Evolutionary conservation across 495 filamentous ascomycete species (phyloP), one percentile per base, ranked within the genome.

Genomic region (Podospora pseudoanserina): DNA sequence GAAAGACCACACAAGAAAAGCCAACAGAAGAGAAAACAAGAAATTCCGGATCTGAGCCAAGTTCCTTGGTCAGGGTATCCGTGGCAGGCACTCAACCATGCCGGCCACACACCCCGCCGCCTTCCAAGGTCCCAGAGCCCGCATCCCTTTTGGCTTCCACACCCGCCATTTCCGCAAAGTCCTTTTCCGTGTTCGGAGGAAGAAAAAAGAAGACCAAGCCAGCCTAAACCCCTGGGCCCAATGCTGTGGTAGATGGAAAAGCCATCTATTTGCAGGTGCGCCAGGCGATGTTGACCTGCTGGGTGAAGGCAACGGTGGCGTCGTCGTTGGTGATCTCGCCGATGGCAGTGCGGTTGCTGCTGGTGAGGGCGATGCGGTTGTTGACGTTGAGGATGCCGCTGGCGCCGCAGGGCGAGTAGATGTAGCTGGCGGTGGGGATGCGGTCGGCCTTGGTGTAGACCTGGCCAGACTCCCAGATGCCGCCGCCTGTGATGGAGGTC

Each of bases 351-450:
- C 71, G 11, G 76, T 82, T 80, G 72, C 72, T 77, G 73, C 75
- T 77, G 65, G 81, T 83, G 44, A 86, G 77, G 15, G 81, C 80
- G 57, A 86, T 82, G 72, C 84, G 82, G 83, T 86, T 86, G 80
- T 86, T 86, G 77, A 86, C 77, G 80, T 86, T 86, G 76, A 86
- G 79, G 73, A 86, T 84, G 63, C 84, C 84, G 68, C 68, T 82
- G 74, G 78, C 81, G 71, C 85, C 84, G 78, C 85, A 86, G 1
- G 84, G 83, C 65, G 83, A 84, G 82, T 78, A 87, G 79, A 87
- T 81, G 76, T 79, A 76, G 66, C 83, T 81, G 49, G 83, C 81
- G 3, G 83, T 84, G 55, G 84, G 80, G 59, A 86, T 73, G 68
- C 74, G 74, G 74, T 87, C 85, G 63, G 80, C 71, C 81, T 86